Base-by-base conservation (phyloP, 2,329 filamentous ascomycete species). In the Monilinia laxa region DNA sequence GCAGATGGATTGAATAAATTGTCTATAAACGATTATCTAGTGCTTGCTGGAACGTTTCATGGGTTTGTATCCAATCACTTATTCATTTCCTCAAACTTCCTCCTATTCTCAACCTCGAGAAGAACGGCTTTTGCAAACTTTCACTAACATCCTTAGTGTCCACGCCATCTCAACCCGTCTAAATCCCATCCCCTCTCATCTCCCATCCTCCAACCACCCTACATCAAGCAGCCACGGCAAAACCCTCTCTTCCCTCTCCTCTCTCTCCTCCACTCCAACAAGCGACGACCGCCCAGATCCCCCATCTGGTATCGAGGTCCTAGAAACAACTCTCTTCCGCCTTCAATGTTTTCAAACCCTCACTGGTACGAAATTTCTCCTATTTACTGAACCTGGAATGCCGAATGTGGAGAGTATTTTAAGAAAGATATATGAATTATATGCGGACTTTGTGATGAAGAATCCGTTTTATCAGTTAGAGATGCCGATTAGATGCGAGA, bases 381-480 rank as follows among this genome's bases (percentile, higher is more conserved):
- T 99, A 65, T 97, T 99, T 77, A 97, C 95, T 65, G 95, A 98
- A 79, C 87, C 86, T 4, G 68, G 73, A 38, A 75, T 76, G 58
- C 88, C 88, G 81, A 96, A 96, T 75, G 89, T 96, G 51, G 95
- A 98, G 74, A 84, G 87, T 16, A 90, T 94, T 55, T 88, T 97
- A 73, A 85, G 87, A 76, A 90, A 87, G 78, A 89, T 97, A 74
- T 98, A 99, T 78, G 95, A 98, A 78, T 81, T 98, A 63, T 99
- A 98, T 81, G 86, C 92, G 62, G 95, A 99, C 79, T 98, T 92
- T 77, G 95, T 99, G 73, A 98, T 97, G 92, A 99, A 98, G 84
- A 99, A 99, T 78, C 95, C 95, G 0, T 99, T 99, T 77, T 98
- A 98, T 80, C 93, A 95, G 76, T 83, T 97, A 67, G 95, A 99